phyloP scores from a whole-genome alignment of 2,329 filamentous ascomycete genomes.

The Spiromastix sp. region DNA sequence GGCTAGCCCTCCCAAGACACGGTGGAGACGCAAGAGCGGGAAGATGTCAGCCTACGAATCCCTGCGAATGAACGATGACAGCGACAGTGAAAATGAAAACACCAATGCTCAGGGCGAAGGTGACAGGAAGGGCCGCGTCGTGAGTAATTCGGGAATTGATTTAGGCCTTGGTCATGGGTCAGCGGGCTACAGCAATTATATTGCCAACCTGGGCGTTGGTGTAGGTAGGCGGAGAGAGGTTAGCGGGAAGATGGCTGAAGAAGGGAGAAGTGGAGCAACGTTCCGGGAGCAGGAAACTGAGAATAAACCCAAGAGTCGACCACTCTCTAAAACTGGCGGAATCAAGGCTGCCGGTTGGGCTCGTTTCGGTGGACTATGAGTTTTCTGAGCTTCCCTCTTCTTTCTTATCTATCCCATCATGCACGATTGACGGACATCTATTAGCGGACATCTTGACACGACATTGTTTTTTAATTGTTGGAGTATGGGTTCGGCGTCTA shows the following conservation, averaged over 20 bases:
- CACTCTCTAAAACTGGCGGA: slow-evolving; percentile 8
- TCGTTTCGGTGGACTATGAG: slow-evolving; percentile 34
- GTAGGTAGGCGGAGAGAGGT: slow-evolving; percentile 38
- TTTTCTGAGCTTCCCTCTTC: no score
- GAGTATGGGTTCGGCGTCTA: no score
- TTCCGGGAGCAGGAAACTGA: slow-evolving; percentile 10
- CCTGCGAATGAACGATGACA: slow-evolving; percentile 22
- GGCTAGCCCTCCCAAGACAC: slow-evolving; percentile 15
- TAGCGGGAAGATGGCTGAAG: slow-evolving; percentile 37
- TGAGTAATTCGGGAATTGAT: slow-evolving; percentile 34
- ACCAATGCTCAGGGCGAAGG: slow-evolving; percentile 14
- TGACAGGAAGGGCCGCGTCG: slow-evolving; percentile 34
- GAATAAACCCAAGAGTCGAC: slow-evolving; percentile 9
- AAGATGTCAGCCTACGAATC: slow-evolving; percentile 25
- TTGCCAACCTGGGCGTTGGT: slow-evolving; percentile 33
- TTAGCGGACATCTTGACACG: no score
- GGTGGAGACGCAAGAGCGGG: slow-evolving; percentile 22
- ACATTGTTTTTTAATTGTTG: no score
- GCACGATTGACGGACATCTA: no score
- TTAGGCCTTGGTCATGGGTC: slow-evolving; percentile 19
- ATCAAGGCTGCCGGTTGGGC: slow-evolving; percentile 36
- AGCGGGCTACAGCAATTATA: slow-evolving; percentile 31
- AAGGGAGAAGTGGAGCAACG: slow-evolving; percentile 28
- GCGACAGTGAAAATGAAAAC: slow-evolving; percentile 13
- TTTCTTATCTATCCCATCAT: no score